phyloP scores from a whole-genome alignment of 495 filamentous ascomycete species.

The Immersiella caudata region DNA sequence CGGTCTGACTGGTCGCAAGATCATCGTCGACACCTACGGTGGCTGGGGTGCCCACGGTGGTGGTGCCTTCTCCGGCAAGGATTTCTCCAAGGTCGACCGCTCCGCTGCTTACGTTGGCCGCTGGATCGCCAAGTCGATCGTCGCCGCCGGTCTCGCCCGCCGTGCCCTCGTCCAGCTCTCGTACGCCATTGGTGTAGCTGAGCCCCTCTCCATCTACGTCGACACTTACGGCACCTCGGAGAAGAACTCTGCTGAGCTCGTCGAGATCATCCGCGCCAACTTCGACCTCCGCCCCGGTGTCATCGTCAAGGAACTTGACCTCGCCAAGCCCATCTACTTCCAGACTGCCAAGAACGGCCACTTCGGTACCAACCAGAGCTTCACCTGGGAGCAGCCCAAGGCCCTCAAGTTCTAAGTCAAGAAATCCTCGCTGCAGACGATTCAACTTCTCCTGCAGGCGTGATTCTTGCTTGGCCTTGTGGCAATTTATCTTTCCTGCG shows the following conservation, averaged over 20 bases:
- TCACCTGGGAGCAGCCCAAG: constrained; percentile 99
- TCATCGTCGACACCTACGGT: constrained; percentile 99
- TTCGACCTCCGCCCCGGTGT: constrained; percentile 97
- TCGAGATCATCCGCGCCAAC: constrained; percentile 90
- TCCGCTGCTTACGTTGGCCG: constrained; percentile 96
- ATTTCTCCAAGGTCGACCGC: constrained; percentile 99
- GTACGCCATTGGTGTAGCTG: constrained; percentile 97
- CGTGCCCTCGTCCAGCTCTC: constrained; percentile 95
- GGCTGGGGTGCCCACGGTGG: constrained; percentile 99
- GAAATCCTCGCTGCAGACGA: constrained; percentile 37
- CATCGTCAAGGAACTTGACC: constrained; percentile 96
- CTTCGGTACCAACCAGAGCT: constrained; percentile 94
- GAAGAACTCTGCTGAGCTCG: constrained; percentile 76
- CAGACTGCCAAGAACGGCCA: constrained; percentile 99
- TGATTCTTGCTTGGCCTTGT: constrained; percentile 31
- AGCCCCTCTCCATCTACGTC: constrained; percentile 91
- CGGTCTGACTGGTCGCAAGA: constrained; percentile 98
- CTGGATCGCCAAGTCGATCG: constrained; percentile 98
- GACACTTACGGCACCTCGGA: constrained; percentile 82
- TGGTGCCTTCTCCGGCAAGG: constrained; percentile 99
- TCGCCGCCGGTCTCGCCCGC: constrained; percentile 82
- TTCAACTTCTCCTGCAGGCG: constrained; percentile 44
- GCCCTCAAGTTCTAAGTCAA: constrained; percentile 75
- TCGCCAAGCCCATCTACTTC: constrained; percentile 95
- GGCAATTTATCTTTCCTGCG: constrained; percentile 26